These are phyloP conservation scores for Lepraria neglecta DNA, from an alignment of 495 filamentous ascomycete genomes.

Conservation along the genomic window DNA sequence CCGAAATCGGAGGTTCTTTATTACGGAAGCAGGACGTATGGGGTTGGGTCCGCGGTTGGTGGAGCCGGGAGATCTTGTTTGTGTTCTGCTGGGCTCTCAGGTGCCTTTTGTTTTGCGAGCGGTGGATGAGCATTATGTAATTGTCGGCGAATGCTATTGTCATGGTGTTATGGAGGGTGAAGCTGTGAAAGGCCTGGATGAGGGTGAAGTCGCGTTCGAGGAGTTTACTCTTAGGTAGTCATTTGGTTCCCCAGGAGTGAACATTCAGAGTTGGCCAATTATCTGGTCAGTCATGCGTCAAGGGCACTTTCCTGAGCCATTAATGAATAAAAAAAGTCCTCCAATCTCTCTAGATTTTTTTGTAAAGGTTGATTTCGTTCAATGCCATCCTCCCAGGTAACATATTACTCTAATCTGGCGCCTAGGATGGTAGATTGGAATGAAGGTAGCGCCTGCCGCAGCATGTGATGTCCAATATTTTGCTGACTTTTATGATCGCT, in stretches of 20 bases:
- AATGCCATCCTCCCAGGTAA: too few species aligned
- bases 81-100: neutral
- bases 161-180: neutral
- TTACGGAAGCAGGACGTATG: neutral
- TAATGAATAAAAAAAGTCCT: conserved; percentile 39
- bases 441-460: too few species aligned
- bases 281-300: too few species aligned
- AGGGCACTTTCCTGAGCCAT: neutral
- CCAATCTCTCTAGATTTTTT: conserved; percentile 25
- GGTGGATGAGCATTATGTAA: neutral
- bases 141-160: neutral
- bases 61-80: neutral
- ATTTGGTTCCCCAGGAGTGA: too few species aligned
- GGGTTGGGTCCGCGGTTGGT: neutral
- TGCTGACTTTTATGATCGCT: too few species aligned
- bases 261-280: too few species aligned
- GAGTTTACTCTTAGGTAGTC: neutral
- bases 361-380: too few species aligned
- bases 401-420: too few species aligned
- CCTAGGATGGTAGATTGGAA: too few species aligned
- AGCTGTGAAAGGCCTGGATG: neutral
- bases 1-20: neutral
- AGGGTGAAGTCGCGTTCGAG: neutral
- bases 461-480: too few species aligned
- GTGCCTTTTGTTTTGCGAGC: neutral